Evolutionary conservation across 306 rosid species (phyloP), one percentile per base, ranked within the genome.

Genomic region (Pachyrhizus erosus): DNA sequence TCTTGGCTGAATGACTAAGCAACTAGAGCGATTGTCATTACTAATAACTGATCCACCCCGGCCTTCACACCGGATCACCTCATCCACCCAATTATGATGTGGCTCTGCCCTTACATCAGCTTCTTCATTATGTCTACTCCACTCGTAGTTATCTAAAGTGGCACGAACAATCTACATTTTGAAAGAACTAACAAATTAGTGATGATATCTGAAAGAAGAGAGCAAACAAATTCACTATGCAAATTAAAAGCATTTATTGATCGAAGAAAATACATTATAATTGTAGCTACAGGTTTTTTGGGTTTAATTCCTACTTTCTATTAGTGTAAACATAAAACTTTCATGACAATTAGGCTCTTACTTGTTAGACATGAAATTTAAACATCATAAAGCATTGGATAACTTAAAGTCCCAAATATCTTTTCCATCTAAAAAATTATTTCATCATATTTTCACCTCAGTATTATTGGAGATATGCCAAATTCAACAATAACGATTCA

Each of bases 31-130:
- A 82, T 80, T 68, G 72, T 89, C 91, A 77, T 79, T 77, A 74
- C 92, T 85, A 39, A 73, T 78, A 55, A 84, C 79, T 34, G 85
- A 79, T 89, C 90, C 92, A 80, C 89, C 79, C 79, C 92, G 85
- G 43, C 94, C 89, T 84, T 93, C 98, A 75, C 87, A 84, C n/a
- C 99, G 86, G 54, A 92, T 87, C 49, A 96, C 97, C 89, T 96
- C 99, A 70, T 96, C 88, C 48, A 96, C 94, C 99, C 99, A 96
- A 89, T 93, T 96, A 85, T 92, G 99, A 86, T 89, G 93, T 2
- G 85, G 78, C 82, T 91, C 97, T 61, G 66, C 78, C 67, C 90
- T 81, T 75, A 70, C 83, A 61, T 71, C 89, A 77, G 82, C 78
- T 20, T 83, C 91, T 60, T 87, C 98, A 71, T 55, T 40, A 66